A percentile compares a stretch with the other conserved stretches of the same genome.
Evolutionary conservation across 768 basidiomycete genomes (phyloP).

Genomic region (Naganishia kalamii): DNA sequence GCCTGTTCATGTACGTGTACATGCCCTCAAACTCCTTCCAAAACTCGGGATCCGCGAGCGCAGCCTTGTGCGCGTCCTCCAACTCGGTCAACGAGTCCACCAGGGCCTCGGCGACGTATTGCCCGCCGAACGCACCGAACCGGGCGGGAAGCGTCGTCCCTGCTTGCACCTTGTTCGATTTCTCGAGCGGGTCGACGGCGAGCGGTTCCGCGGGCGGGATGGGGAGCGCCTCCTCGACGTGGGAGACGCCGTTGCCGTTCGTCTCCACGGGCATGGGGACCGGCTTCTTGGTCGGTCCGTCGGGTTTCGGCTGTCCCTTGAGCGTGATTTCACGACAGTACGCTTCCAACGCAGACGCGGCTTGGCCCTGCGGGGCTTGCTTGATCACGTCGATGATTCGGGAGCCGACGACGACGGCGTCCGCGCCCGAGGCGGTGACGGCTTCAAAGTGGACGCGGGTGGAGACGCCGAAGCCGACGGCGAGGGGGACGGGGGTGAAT

Average conservation of each 20-base stretch:
- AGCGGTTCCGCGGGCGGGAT: slow-evolving; percentile 30
- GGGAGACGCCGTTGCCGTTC: slow-evolving; percentile 32
- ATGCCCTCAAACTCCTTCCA: slow-evolving; percentile 83
- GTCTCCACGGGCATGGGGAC: slow-evolving; percentile 27
- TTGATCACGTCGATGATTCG: slow-evolving; percentile 76
- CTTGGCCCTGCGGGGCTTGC: slow-evolving; percentile 51
- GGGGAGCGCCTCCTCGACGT: slow-evolving; percentile 27
- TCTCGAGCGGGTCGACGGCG: slow-evolving; percentile 28
- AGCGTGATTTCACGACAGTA: slow-evolving; percentile 69
- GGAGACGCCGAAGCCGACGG: slow-evolving; percentile 94
- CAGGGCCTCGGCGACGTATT: slow-evolving; percentile 94
- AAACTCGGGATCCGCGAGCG: slow-evolving; percentile 80
- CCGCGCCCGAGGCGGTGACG: slow-evolving; percentile 80
- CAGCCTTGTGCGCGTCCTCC: slow-evolving; percentile 77
- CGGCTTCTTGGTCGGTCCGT: slow-evolving; percentile 15
- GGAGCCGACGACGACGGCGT: slow-evolving; percentile 90
- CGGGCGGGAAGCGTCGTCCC: slow-evolving; percentile 61
- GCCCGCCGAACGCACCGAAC: slow-evolving; percentile 93
- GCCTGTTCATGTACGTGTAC: slow-evolving; percentile 91
- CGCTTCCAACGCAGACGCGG: slow-evolving; percentile 31
- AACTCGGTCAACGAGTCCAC: slow-evolving; percentile 86
- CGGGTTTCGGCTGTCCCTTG: slow-evolving; percentile 41
- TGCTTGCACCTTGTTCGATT: slow-evolving; percentile 37
- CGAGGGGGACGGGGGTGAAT: slow-evolving; percentile 72
- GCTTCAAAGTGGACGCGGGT: slow-evolving; percentile 80